Base-by-base conservation (phyloP, 495 filamentous ascomycete genomes). In the Margaritispora aquatica region DNA sequence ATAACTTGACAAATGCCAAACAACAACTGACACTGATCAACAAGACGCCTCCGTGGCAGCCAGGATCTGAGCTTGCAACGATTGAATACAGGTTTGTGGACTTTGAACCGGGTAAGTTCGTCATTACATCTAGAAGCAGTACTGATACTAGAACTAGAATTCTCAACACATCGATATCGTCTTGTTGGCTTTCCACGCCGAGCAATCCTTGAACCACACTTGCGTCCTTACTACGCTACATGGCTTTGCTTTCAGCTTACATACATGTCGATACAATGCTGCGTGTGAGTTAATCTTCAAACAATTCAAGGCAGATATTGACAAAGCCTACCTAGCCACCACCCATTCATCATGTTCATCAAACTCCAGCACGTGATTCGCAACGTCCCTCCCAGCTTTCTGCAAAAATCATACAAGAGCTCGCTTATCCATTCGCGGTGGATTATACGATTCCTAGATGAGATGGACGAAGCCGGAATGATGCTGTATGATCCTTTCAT, bases 271-370 rank as follows among this genome's bases (percentile, higher is more conserved):
- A 59, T 59, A 38, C 57, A 59, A 52, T 59, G 57, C 20, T 51
- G 47, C 48, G 34, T 59, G 57, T 59, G 51, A 7, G 55, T 44
- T 3, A 44, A 15, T n/a, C 19, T n/a, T 5, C 22, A 24, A 7
- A 38, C 4, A 17, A 41, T 17, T 10, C 20, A 5, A 36, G 13
- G 11, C 13, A 9, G n/a, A 29, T 23, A 38, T 49, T 59, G 19
- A 59, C 21, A 15, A 26, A 5, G 10, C 10, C 34, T 21, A 59
- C 10, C 34, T 21, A 59, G 57, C 52, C 57, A 59, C 22, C 57
- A 59, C 53, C 57, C 57, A 19, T 59, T 59, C 48, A 53, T 59
- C n/a, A 59, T 59, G 57, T 59, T 59, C 57, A 59, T 53, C n/a
- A 59, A 59, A 51, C 22, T 59, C 8, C 57, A 59, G 19, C 57